Base-by-base conservation (phyloP, 495 filamentous ascomycete genomes). In the Aspergillus carlsbadensis region DNA sequence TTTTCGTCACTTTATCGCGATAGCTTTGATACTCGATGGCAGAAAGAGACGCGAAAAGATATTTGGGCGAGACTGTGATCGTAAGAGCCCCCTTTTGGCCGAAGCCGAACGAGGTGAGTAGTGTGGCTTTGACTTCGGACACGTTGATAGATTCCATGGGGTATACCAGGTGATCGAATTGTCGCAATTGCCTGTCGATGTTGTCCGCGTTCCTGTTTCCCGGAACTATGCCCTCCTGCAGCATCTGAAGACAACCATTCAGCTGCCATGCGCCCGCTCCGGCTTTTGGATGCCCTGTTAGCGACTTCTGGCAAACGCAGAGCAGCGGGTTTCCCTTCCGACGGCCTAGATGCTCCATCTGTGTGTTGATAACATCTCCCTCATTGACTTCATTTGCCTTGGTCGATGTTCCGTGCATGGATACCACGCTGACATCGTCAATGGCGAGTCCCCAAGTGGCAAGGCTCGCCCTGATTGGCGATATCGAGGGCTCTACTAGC, bases 301-400 rank as follows among this genome's bases (percentile, higher is more conserved):
- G 84, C 68, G 95, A 97, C 71, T 99, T 99, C 72, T 99, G 94
- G 86, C 97, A 99, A 68, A 99, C 92, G 74, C 91, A 92, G 47
- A 98, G 75, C 6, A 99, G 77, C n/a, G 95, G 91, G 68, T 99
- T 99, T 65, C 94, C 94, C 81, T 95, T 96, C 69, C 84, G 84
- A 53, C 94, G 87, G 57, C 94, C 94, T 31, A 99, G 89, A 71
- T 99, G 95, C 58, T 83, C 84, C 74, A 99, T 81, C 77, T 98
- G 95, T 68, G 95, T 88, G 80, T 94, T 96, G 63, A 99, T 87
- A 65, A 96, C 92, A 48, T 93, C 91, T 31, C 92, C 96, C 71
- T 99, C 94, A 70, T 99, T 99, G 86, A 97, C 95, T 77, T 99
- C 94, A 66, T 99, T 99, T 53, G 95, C 95, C 57, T 93, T 91